Base-by-base conservation (phyloP, 2,329 filamentous ascomycete genomes). In the Ophidiomyces ophidiicola region DNA sequence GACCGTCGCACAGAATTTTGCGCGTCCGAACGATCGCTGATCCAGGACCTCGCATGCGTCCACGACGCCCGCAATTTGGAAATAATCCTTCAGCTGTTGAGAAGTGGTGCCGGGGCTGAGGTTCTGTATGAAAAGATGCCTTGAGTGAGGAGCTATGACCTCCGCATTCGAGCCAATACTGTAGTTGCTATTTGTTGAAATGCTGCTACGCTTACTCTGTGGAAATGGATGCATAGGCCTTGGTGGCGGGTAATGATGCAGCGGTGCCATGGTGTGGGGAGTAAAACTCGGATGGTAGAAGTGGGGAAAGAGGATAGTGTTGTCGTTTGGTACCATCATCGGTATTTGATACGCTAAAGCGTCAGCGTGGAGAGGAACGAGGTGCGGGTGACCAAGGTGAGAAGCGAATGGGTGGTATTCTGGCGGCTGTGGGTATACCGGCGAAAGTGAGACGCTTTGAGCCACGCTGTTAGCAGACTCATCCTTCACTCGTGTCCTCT, bases 11-110 rank as follows among this genome's bases (percentile, higher is more conserved):
- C 53, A 53, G 11, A 48, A 45, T 40, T 48, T 49, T 24, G 44
- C 32, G 11, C 47, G 49, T 15, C 47, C 43, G 7, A 46, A 42
- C 7, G 48, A 34, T 32, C 51, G 49, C 3, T 47, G 41, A 23
- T 51, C 40, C 5, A 50, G 44, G 6, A 62, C 44, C 19, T 57
- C 54, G 42, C 58, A 61, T 14, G 54, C 43, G 21, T 59, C 52
- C 30, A 62, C 50, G 1, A 39, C 46, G 6, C 57, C 57, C 1
- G 51, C 48, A 18, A 49, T 44, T 8, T 48, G 51, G 14, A 63
- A 48, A 32, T 59, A 49, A 21, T 39, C 35, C 24, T 49, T 50
- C 1, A 63, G 46, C 4, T 55, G 51, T 23, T 49, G 43, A 3
- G 39, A 36, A 4, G 53, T 60, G n/a, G 56, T 55, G 19, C 44